Conservation (phyloP, 2,329 filamentous ascomycete species). For the Ophiostoma triangulosporum region DNA sequence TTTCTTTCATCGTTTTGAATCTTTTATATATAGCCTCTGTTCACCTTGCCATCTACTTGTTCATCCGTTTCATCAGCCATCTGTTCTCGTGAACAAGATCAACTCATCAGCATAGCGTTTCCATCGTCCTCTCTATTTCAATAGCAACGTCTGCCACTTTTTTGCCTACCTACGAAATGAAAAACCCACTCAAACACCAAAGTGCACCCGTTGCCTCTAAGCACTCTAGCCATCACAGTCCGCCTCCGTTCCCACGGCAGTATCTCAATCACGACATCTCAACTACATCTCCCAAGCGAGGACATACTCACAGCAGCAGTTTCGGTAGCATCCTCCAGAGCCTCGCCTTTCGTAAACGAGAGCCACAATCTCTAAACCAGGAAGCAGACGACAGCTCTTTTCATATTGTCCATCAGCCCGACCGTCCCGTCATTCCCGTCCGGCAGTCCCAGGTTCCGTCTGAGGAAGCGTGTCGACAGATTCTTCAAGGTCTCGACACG, state of each 20-base stretch:
- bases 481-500: slow-evolving; percentile 4
- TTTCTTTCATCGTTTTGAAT: neutral
- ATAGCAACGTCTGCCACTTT: neutral
- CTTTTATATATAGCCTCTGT: neutral
- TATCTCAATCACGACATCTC: neutral
- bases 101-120: neutral
- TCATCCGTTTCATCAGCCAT: neutral
- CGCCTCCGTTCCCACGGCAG: neutral
- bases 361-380: neutral
- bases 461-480: slow-evolving; percentile 18
- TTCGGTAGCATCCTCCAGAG: slow-evolving; percentile 1
- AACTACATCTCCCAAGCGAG: neutral
- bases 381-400: neutral
- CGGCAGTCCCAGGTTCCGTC: slow-evolving; percentile 15
- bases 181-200: slow-evolving; percentile 8
- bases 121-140: neutral
- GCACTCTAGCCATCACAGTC: neutral
- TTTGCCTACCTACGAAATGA: slow-evolving; percentile 5
- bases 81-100: neutral
- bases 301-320: slow-evolving; percentile 1
- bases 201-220: slow-evolving; percentile 5
- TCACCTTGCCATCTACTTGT: neutral
- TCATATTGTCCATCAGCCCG: slow-evolving; percentile 16
- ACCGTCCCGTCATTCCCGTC: slow-evolving; percentile 15
- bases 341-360: neutral